Base-by-base conservation (phyloP, 2,329 filamentous ascomycete species). In the Domatiomyces globalis region DNA sequence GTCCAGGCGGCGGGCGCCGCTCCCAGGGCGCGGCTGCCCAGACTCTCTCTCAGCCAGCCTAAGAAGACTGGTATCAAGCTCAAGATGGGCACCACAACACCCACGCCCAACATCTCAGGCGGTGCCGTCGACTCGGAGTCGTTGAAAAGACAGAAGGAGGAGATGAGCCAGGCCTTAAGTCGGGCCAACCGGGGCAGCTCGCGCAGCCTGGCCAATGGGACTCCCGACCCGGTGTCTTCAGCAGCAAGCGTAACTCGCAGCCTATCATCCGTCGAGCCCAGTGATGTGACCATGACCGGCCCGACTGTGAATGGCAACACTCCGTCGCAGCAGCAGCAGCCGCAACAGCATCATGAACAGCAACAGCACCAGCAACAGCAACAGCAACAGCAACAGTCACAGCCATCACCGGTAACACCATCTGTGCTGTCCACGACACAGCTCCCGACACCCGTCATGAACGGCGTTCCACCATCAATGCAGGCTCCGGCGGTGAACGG, bases 41-140 rank as follows among this genome's bases (percentile, higher is more conserved):
- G 47, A 85, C 92, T 65, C 84, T 87, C 12, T 46, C 57, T 57
- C 54, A 67, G 56, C 52, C 61, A 59, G 58, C 61, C 58, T 54
- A 58, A 47, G 52, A 52, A 57, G 27, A 60, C 59, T 48, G 71
- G 77, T 1, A 79, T 83, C 61, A 94, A 88, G 67, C 73, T 95
- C 51, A 89, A 85, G 65, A 76, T 87, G 87, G 47, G 83, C 82
- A 56, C 77, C 87, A 50, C 81, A 79, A 59, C 77, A 74, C 42
- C 77, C 77, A 60, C 73, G 73, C 49, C 78, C 69, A 59, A 73
- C 71, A 52, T 72, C 50, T 68, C 73, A 25, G 71, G 73, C 25
- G 68, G 77, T 42, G 71, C 73, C 36, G 70, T 78, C 44, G 76
- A 80, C 62, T 73, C 66, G 43, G 76, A 77, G 55, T 73, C 76